Evolutionary conservation across 2,329 filamentous ascomycete species (phyloP), one percentile per base, ranked within the genome.

Genomic region (Didymella pomorum): DNA sequence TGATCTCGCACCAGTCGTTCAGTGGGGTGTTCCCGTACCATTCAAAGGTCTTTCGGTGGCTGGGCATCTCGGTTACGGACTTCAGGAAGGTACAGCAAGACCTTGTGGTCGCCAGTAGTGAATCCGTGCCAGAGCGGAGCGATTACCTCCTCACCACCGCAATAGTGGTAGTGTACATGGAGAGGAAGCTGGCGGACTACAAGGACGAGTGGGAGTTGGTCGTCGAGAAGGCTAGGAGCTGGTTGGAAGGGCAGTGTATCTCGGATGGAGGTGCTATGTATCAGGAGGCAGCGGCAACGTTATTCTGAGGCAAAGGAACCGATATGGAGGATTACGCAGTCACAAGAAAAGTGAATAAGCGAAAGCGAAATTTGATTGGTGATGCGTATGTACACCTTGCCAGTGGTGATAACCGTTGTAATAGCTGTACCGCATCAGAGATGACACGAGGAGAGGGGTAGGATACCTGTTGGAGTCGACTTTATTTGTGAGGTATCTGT

Each of bases 131-230:
- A 8, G 21, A 28, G 2, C 18, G 20, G 31, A 9, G 35, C 9
- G 35, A 9, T 11, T 0, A 16, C 20, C 58, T 56, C 1, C 57
- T 75, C 18, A 70, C 71, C 2, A 82, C 82, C 1, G 73, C 73
- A 1, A 51, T 84, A 26, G 83, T 81, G 1, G 54, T 88, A 8
- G 77, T 72, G 1, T 84, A 77, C 58, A 71, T 90, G 60, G 80
- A 84, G 66, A 71, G 50, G 39, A 81, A 78, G 53, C 65, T 85
- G 57, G 64, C 33, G 0, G 74, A 62, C 0, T 78, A 84, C 49
- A 76, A 78, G 69, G 87, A 86, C 2, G 80, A 81, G 7, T 91
- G 87, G 87, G 87, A 88, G 61, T 78, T 90, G 79, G 75, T 90
- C 37, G 85, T 83, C 16, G 82, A 83, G 10, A 89, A 89, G 79